Evolutionary conservation across 2,329 filamentous ascomycete species (phyloP).

Genomic region (Xylariaceae sp.): DNA sequence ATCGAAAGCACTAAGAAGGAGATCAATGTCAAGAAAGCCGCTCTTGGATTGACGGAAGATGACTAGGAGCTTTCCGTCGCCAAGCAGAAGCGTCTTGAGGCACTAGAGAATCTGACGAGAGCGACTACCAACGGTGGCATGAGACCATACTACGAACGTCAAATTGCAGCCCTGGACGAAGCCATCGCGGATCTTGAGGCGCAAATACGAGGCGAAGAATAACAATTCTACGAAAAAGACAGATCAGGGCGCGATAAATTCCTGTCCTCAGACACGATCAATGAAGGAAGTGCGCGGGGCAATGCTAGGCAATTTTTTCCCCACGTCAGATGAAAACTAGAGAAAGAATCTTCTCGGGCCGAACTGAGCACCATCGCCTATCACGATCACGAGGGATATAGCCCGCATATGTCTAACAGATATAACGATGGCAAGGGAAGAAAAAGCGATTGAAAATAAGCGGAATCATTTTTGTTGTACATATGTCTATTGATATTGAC

Average conservation of each 20-base stretch:
- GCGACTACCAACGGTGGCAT: neutral
- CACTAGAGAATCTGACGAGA: neutral
- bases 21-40: slow-evolving; percentile 44
- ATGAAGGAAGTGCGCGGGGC: neutral
- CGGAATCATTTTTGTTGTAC: neutral
- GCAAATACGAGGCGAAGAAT: neutral
- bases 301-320: neutral
- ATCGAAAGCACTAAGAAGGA: slow-evolving; percentile 55
- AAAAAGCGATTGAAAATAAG: neutral
- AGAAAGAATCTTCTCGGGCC: slow-evolving; percentile 5
- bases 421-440: neutral
- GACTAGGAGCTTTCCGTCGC: slow-evolving; percentile 33
- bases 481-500: neutral
- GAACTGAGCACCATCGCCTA: neutral
- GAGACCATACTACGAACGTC: neutral
- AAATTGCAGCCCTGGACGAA: neutral
- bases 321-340: neutral
- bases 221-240: neutral
- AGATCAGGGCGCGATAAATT: neutral
- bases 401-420: neutral
- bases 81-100: slow-evolving; percentile 6
- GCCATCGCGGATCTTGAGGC: neutral
- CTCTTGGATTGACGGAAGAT: slow-evolving; percentile 41
- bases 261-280: slow-evolving; percentile 2
- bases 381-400: too few relatives aligned